phyloP scores from a whole-genome alignment of 192 early-diverging fungal genomes.

The Haplosporangium gracile region DNA sequence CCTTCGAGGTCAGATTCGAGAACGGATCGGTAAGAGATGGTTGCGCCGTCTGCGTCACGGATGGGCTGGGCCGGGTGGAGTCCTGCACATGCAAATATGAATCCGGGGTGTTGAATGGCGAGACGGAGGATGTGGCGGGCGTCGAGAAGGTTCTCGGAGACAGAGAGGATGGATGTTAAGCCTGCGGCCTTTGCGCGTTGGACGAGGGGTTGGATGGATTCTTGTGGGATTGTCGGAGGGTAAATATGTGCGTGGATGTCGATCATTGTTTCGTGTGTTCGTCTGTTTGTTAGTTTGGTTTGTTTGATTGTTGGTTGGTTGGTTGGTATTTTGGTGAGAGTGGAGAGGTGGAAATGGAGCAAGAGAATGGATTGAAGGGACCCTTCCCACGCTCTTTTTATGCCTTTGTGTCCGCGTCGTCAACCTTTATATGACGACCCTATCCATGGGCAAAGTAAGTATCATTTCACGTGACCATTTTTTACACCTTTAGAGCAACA shows the following conservation, averaged over 20 bases:
- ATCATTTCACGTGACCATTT: too few relatives aligned
- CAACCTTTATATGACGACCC: too few relatives aligned
- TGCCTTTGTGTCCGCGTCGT: not conserved
- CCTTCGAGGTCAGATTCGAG: constrained; percentile 56
- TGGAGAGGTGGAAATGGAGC: too few relatives aligned
- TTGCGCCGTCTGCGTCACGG: constrained; percentile 45
- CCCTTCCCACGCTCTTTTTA: not conserved
- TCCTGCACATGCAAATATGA: constrained; percentile 62
- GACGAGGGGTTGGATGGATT: constrained; percentile 38
- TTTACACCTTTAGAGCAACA: too few relatives aligned
- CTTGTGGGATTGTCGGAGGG: constrained; percentile 56
- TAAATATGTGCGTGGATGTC: constrained; percentile 70
- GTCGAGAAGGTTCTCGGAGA: constrained; percentile 67
- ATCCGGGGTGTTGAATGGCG: constrained; percentile 42
- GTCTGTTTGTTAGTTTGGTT: not conserved
- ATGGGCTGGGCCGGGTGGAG: constrained; percentile 67
- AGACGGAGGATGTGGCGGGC: constrained; percentile 58
- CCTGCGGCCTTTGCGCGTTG: constrained; percentile 56
- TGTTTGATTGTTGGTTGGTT: not conserved
- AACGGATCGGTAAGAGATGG: constrained; percentile 43
- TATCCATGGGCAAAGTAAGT: too few relatives aligned
- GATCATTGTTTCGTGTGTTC: constrained; percentile 40
- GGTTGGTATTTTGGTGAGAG: not conserved
- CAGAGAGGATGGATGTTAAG: constrained; percentile 59
- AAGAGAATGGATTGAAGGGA: not conserved